Evolutionary conservation across 225 moss, liverwort and hornwort genomes (phyloP).

Genomic region (Neckera pumila): DNA sequence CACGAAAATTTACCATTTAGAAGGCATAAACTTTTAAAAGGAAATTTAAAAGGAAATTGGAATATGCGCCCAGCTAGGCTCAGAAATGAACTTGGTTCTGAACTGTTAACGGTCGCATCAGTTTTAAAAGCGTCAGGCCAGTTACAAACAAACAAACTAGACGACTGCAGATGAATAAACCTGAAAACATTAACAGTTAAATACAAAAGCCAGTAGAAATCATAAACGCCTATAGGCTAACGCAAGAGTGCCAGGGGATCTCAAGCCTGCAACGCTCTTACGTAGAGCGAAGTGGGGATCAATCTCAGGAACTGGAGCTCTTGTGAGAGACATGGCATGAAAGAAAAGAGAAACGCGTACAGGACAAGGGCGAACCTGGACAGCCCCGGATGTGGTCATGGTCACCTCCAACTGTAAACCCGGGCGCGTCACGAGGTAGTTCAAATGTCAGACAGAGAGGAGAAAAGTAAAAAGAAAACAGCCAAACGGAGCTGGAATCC

Average conservation of each 20-base stretch:
- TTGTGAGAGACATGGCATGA: neutral
- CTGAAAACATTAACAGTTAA: neutral
- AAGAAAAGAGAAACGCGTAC: neutral
- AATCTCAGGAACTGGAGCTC: too few relatives aligned
- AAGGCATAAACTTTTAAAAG: neutral
- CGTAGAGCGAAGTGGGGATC: neutral
- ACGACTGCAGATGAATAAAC: neutral
- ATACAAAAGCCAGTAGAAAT: neutral
- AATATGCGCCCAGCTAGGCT: neutral
- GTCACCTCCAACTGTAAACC: conserved; percentile 73
- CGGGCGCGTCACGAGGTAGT: neutral
- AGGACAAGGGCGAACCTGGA: conserved; percentile 25
- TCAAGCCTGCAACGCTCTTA: neutral
- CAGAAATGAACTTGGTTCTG: neutral
- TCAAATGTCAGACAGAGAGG: neutral
- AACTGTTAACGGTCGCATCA: neutral
- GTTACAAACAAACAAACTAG: neutral
- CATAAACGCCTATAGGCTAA: neutral
- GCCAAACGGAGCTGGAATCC: neutral
- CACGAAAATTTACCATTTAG: neutral
- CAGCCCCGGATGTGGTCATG: conserved; percentile 67
- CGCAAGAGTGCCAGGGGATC: neutral
- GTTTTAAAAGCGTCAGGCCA: neutral
- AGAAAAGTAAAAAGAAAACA: neutral
- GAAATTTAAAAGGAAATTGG: neutral